Evolutionary conservation across 345 rosid species (phyloP).

Genomic region (Ceriops decandra): DNA sequence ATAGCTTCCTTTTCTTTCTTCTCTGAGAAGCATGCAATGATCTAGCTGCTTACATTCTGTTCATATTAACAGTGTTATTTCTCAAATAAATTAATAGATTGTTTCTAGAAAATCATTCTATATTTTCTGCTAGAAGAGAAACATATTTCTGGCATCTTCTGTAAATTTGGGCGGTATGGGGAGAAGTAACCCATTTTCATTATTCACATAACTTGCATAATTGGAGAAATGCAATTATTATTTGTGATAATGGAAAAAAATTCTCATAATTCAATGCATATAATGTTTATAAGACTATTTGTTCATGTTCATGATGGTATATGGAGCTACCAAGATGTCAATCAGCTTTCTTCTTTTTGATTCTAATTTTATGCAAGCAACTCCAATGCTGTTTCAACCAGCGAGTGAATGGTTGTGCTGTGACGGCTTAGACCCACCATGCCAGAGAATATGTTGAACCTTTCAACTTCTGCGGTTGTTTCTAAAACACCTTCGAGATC

Average conservation of each 20-base stretch:
- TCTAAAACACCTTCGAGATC: slow-evolving; percentile 58
- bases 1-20: neutral
- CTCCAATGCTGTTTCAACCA: slow-evolving; percentile 53
- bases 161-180: too few relatives aligned
- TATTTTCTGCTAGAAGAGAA: too few relatives aligned
- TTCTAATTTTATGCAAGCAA: slow-evolving; percentile 20
- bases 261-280: neutral
- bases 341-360: too few relatives aligned
- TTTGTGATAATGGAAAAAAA: neutral
- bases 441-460: slow-evolving; percentile 74
- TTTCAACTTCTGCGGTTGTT: slow-evolving; percentile 75
- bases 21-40: too few relatives aligned
- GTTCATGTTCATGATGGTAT: neutral
- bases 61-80: too few relatives aligned
- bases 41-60: too few relatives aligned
- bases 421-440: slow-evolving; percentile 66
- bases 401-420: slow-evolving; percentile 52
- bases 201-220: neutral
- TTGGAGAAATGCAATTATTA: neutral
- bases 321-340: neutral
- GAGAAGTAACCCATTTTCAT: neutral
- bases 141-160: too few relatives aligned
- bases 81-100: too few relatives aligned
- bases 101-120: too few relatives aligned
- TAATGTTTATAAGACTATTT: neutral